Conservation (phyloP, 768 basidiomycete species). For the Arthromyces matolae region DNA sequence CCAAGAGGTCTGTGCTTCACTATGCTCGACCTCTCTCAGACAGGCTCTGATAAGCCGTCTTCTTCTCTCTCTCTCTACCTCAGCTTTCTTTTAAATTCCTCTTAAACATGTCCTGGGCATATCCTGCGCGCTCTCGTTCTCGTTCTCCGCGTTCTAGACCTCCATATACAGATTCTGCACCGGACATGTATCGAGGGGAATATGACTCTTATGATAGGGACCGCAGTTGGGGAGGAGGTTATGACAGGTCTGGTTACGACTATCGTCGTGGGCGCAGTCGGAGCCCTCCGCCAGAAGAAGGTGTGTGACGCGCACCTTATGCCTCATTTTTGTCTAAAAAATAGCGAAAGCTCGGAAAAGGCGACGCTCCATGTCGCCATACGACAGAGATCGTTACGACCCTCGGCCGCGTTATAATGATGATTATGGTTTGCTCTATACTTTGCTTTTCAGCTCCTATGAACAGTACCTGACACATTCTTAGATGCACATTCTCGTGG, state of each 20-base stretch:
- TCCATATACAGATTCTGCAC: conserved; percentile 51
- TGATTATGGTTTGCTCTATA: conserved; percentile 66
- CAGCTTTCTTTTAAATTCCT: conserved; percentile 48
- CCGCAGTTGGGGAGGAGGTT: conserved; percentile 63
- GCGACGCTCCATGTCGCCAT: conserved; percentile 76
- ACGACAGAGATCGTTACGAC: conserved; percentile 80
- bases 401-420: conserved; percentile 80
- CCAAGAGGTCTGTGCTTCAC: conserved; percentile 92
- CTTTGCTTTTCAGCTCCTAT: conserved; percentile 1
- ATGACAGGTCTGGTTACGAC: conserved; percentile 67
- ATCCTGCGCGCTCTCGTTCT: conserved; percentile 81
- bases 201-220: conserved; percentile 78
- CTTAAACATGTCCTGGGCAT: conserved; percentile 81
- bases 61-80: conserved; percentile 55
- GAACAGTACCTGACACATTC: too few species aligned
- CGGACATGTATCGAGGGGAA: conserved; percentile 58
- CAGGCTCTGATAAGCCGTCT: conserved; percentile 70
- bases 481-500: conserved; percentile 64
- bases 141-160: conserved; percentile 69
- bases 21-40: conserved; percentile 81
- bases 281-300: conserved; percentile 69
- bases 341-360: conserved; percentile 58
- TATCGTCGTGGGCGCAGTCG: conserved; percentile 76
- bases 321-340: conserved; percentile 12
- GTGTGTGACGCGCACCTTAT: conserved; percentile 29